Conservation (phyloP, 2,329 filamentous ascomycete genomes). For the Colletotrichum agaves region DNA sequence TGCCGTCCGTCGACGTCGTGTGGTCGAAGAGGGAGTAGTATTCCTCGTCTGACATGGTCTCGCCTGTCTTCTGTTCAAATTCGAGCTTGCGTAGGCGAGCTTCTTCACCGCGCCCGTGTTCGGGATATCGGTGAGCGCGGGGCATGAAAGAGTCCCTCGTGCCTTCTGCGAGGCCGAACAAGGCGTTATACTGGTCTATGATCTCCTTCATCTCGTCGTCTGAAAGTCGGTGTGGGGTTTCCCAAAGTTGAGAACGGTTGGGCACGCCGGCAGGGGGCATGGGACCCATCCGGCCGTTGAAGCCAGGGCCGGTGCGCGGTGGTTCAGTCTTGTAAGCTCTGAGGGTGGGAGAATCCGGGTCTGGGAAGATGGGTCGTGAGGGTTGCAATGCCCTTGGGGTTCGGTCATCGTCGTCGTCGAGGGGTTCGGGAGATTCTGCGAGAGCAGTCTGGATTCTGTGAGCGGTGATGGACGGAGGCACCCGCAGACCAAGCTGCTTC, state of each 20-base stretch:
- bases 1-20: constrained; percentile 34
- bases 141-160: neutral
- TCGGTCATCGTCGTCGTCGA: neutral
- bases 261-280: neutral
- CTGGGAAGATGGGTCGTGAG: neutral
- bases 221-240: constrained; percentile 1
- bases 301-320: constrained; percentile 7
- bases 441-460: neutral
- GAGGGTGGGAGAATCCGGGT: neutral
- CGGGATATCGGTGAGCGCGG: constrained; percentile 17
- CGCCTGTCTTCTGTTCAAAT: constrained; percentile 30
- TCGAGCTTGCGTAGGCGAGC: constrained; percentile 24
- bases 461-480: neutral
- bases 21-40: constrained; percentile 34
- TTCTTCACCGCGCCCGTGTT: constrained; percentile 18
- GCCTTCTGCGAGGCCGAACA: neutral
- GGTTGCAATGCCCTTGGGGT: neutral
- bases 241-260: constrained; percentile 16
- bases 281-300: neutral
- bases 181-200: neutral
- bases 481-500: neutral
- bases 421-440: neutral
- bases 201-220: neutral
- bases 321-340: constrained; percentile 12
- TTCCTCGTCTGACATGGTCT: constrained; percentile 25